phyloP scores from a whole-genome alignment of 139 green algal genomes.

The Pycnococcus provasolii region DNA sequence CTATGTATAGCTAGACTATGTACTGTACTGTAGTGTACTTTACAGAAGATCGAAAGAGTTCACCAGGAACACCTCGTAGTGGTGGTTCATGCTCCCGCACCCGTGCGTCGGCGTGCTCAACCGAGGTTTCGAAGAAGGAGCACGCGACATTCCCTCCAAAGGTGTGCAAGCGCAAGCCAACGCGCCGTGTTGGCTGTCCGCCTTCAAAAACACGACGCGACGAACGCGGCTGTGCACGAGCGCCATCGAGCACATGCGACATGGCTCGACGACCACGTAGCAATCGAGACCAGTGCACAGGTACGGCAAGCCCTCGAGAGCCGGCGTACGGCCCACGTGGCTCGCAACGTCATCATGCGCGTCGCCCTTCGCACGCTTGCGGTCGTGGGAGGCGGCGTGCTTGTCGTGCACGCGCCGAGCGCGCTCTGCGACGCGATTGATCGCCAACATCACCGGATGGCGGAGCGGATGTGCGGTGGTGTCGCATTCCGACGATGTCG shows the following conservation, averaged over 20 bases:
- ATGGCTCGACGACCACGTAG: slow-evolving; percentile 78
- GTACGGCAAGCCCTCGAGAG: slow-evolving; percentile 45
- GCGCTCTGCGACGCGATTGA: slow-evolving; percentile 34
- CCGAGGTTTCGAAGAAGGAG: no score
- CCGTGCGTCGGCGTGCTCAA: background rate
- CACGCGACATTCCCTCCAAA: no score
- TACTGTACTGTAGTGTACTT: no score
- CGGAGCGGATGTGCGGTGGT: slow-evolving; percentile 45
- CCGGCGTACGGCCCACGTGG: background rate
- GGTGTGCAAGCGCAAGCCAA: background rate
- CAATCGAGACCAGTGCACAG: slow-evolving; percentile 85
- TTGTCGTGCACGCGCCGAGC: slow-evolving; percentile 24
- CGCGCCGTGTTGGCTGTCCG: background rate
- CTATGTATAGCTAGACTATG: no score
- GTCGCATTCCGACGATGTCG: background rate
- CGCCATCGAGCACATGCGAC: slow-evolving; percentile 90
- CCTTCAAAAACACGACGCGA: slow-evolving; percentile 42
- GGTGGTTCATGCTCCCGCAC: slow-evolving; percentile 24
- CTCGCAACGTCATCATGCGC: background rate
- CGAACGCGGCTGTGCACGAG: slow-evolving; percentile 71
- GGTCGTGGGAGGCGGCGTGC: slow-evolving; percentile 1
- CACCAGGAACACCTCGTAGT: slow-evolving; percentile 22
- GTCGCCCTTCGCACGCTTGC: slow-evolving; percentile 11
- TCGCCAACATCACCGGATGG: slow-evolving; percentile 64
- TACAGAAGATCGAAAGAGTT: no score